Base-by-base conservation (phyloP, 306 rosid genomes). In the Hippophae tibetana region DNA sequence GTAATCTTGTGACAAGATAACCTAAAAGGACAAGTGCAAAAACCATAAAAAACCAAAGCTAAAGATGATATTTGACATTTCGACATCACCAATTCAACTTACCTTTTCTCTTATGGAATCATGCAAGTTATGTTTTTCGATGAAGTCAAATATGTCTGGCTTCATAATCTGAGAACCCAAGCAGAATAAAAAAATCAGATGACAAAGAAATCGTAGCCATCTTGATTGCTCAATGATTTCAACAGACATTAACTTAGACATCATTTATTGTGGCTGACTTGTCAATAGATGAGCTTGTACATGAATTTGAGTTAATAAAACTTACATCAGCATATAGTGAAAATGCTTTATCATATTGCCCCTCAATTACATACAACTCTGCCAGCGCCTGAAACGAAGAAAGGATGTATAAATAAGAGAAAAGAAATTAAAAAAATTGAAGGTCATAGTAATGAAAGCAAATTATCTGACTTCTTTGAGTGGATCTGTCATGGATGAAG, bases 301-400 rank as follows among this genome's bases (percentile, higher is more conserved):
- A 49, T 61, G 47, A 65, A 65, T 45, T 13, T 38, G 65, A 56
- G 71, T 48, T 67, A 18, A 64, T 42, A 64, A 69, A 75, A 85
- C 99, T 70, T 82, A 88, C 96, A 82, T 92, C 99, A 53, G 99
- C 98, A 84, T 84, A 92, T 44, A 88, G 72, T 63, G 84, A 86
- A 69, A 88, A 92, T 56, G 89, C 96, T 70, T 86, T 84, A 78
- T 84, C 95, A 64, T 76, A 84, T 74, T 88, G 94, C 59, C 90
- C 95, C 69, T 82, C 74, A 47, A 88, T 86, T 53, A 88, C 93
- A 65, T 86, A 88, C 74, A 92, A 79, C 81, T 86, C 93, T 11
- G 90, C 99, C 58, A 88, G 72, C 69, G 94, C 95, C 99, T 92
- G 74, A 64, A 76, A 69, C 47, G 66, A 67, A 74, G 61, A 62